A percentile compares a stretch with the other conserved stretches of the same genome.
Evolutionary conservation across 768 basidiomycete genomes (phyloP).

Genomic region (Sutorius australiensis): DNA sequence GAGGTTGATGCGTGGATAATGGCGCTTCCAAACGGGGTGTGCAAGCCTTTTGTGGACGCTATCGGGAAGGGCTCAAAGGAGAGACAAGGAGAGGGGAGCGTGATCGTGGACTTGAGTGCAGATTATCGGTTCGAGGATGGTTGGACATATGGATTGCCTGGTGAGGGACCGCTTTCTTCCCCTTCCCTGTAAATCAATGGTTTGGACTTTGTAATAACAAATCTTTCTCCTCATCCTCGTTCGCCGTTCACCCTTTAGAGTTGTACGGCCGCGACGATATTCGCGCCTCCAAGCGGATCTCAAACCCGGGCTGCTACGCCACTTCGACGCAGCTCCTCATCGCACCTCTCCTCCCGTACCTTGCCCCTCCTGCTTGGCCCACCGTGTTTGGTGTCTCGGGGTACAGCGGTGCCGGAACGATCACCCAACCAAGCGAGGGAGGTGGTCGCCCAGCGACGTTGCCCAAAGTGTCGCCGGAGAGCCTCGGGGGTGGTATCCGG

Average conservation of each 20-base stretch:
- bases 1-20: slow-evolving; percentile 98
- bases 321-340: slow-evolving; percentile 90
- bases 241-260: slow-evolving; percentile 45
- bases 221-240: slow-evolving; percentile 29
- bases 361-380: slow-evolving; percentile 57
- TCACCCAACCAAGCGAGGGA: slow-evolving; percentile 58
- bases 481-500: slow-evolving; percentile 68
- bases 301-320: slow-evolving; percentile 97
- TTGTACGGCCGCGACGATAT: slow-evolving; percentile 75
- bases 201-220: slow-evolving; percentile 34
- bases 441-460: slow-evolving; percentile 64
- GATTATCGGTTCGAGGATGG: slow-evolving; percentile 93
- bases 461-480: slow-evolving; percentile 79
- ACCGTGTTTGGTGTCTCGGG: slow-evolving; percentile 93
- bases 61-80: slow-evolving; percentile 70
- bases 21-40: slow-evolving; percentile 97
- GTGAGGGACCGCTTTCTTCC: slow-evolving; percentile 58
- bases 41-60: slow-evolving; percentile 96
- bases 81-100: slow-evolving; percentile 50
- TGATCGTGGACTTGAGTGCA: slow-evolving; percentile 89
- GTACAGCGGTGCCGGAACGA: slow-evolving; percentile 92
- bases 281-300: slow-evolving; percentile 74
- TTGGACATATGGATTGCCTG: slow-evolving; percentile 98
- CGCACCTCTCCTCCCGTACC: slow-evolving; percentile 78
- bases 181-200: slow-evolving; percentile 28